Base-by-base conservation (phyloP, 228 moss, liverwort and hornwort genomes). In the Sphagnum fallax region DNA sequence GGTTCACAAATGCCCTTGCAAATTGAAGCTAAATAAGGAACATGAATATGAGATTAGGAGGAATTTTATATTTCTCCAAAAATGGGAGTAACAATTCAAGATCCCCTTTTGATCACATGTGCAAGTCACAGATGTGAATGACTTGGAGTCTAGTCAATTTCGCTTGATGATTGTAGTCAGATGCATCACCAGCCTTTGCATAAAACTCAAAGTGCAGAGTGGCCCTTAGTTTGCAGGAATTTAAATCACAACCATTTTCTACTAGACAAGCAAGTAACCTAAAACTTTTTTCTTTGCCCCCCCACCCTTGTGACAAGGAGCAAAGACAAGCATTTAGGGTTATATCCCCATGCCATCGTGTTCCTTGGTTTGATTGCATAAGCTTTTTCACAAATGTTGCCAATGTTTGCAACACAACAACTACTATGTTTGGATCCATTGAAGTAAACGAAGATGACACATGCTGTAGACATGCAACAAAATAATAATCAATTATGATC, bases 201-300 rank as follows among this genome's bases (percentile, higher is more conserved):
- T 32, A 32, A 32, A 32, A 32, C 32, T 32, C 32, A 32, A 32
- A 32, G 32, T 32, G 32, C 0, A 32, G 32, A 5, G 81, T 81
- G 18, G 84, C 80, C 50, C 84, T 78, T 60, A 81, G 49, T 68
- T 66, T 75, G 65, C 58, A 78, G 4, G 78, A 78, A 63, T 81
- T 78, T 52, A 4, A 73, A 63, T 84, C 84, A 57, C 84, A 84
- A 7, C 84, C 84, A 62, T 66, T 63, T 5, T 84, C 76, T 67
- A 67, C 60, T 32, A 1, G 2, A 32, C 2, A 2, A 32, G 2
- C 32, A 32, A 32, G 32, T 32, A 32, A 32, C 32, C 3, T 1
- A 0, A 32, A 32, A 32, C 32, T 1, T 32, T 32, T 1, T 32
- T 32, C 32, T 32, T 32, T 1, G 0, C 3, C 32, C 32, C 2